Evolutionary conservation across 495 filamentous ascomycete genomes (phyloP).

Genomic region (Trichocladium antarcticum): DNA sequence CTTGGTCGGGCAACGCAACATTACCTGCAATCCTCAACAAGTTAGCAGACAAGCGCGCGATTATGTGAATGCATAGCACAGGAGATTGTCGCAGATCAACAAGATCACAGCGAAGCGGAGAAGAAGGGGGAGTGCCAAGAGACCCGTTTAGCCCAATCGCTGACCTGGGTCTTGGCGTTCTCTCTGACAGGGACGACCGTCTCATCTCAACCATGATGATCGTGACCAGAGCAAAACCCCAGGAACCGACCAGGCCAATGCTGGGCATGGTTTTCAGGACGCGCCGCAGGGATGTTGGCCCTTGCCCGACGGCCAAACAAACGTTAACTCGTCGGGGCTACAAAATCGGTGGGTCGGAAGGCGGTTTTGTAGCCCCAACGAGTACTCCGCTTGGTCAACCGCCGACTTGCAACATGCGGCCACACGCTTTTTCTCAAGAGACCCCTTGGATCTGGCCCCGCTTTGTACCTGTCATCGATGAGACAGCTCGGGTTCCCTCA

Average conservation of each 20-base stretch:
- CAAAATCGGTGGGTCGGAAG: too few relatives aligned
- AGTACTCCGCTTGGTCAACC: neutral
- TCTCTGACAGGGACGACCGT: slow-evolving; percentile 28
- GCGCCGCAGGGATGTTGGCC: slow-evolving; percentile 12
- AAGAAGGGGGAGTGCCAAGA: too few relatives aligned
- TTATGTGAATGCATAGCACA: too few relatives aligned
- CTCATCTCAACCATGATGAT: slow-evolving; percentile 13
- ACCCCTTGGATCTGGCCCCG: neutral
- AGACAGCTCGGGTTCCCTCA: neutral
- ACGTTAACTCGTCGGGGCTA: too few relatives aligned
- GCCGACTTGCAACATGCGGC: neutral
- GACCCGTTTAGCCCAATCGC: too few relatives aligned
- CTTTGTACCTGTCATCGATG: neutral
- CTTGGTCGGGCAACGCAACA: too few relatives aligned
- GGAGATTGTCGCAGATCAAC: too few relatives aligned
- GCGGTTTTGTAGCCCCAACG: too few relatives aligned
- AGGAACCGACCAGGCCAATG: neutral
- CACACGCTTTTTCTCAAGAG: neutral
- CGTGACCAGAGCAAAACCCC: slow-evolving; percentile 1
- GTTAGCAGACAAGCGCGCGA: too few relatives aligned
- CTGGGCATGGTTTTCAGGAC: slow-evolving; percentile 10
- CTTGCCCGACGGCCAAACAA: slow-evolving; percentile 4
- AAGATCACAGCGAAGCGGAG: too few relatives aligned
- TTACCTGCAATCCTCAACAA: too few relatives aligned
- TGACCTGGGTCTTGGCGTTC: slow-evolving; percentile 20